Base-by-base conservation (phyloP, 495 filamentous ascomycete genomes). In the Lophium mytilinum region DNA sequence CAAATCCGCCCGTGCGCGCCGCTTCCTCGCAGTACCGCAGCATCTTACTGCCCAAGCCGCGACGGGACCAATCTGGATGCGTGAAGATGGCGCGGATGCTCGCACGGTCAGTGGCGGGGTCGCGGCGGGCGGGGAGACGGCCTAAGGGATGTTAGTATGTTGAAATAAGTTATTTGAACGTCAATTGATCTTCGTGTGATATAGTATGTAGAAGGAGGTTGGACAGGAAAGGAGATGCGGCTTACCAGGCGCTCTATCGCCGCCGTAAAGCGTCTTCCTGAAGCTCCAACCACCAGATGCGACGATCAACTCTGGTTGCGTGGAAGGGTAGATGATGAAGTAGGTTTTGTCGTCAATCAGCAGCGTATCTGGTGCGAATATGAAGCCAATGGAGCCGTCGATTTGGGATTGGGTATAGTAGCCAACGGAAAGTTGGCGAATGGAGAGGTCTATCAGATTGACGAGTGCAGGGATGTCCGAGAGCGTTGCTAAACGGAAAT, bases 31-130 rank as follows among this genome's bases (percentile, higher is more conserved):
- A 64, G 39, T 64, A 56, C 39, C 61, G 46, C 61, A 64, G 59
- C 56, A 64, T 54, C 61, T 59, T 64, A 9, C 56, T 63, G 10
- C 60, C 60, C 46, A 64, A 40, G 40, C 61, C 61, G 15, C 30
- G 42, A 14, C 61, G 33, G 35, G 53, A 52, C 50, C 41, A 64
- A 3, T 50, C 52, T 14, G 61, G 61, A 56, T 59, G 52, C 56
- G 61, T 64, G 35, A 64, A 64, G 21, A 64, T 64, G 6, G 61
- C 61, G 14, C 61, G 37, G 11, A 64, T 57, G 37, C 55, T 58
- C 21, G 61, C 61, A 2, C 61, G 37, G 15, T 59, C 56, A 6
- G 19, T 53, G 18, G 9, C 9, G 9, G 56, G 56, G 43, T 63
- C 56, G 6, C 61, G 52, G 15, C 14, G 24, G 33, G 50, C 56